Base-by-base conservation (phyloP, 371 early-diverging fungal species). In the Lichtheimia hyalospora region DNA sequence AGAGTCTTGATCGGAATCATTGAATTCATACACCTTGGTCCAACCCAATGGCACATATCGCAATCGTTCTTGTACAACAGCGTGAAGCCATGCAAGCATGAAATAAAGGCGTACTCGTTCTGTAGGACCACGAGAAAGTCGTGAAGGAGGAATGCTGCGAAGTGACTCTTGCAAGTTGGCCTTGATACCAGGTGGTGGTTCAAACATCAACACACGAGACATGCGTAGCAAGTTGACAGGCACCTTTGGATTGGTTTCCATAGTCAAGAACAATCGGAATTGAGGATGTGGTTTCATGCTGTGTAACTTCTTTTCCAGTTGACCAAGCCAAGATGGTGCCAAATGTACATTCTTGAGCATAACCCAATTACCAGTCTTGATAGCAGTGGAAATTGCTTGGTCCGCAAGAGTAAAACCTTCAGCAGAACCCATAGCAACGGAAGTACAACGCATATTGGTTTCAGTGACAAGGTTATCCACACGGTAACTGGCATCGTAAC, bases 311-410 rank as follows among this genome's bases (percentile, higher is more conserved):
- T 98, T 99, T 76, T 98, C 98, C 3, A 99, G 84, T 70, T 94
- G 94, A 40, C 89, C 86, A 3, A 99, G 83, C 99, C 99, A 99
- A 3, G 88, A 68, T 0, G 96, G 88, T 15, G 97, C 95, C 52
- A 98, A 74, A 65, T 99, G 99, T 8, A 96, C 98, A 74, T 99
- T 99, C 83, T 97, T 97, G 58, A 99, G 83, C 70, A 99, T 81
- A 7, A 98, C 97, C 98, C 98, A 99, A 54, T 82, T 82, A 58
- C 98, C 98, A 12, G 82, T 84, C 78, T 91, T 91, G 62, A 85
- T 82, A 0, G 96, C 95, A 4, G 74, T 62, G 0, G 91, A 84
- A 56, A 99, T 95, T 3, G 96, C 97, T 66, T 88, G 84, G 53
- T 97, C 97, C 4, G 98, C 98, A 25, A 94, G 79, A 5, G 83